Percentiles rank a stretch among this genome's conserved stretches.
Evolutionary conservation across 2,329 filamentous ascomycete genomes (phyloP).

Genomic region (Coniochaeta hoffmannii): DNA sequence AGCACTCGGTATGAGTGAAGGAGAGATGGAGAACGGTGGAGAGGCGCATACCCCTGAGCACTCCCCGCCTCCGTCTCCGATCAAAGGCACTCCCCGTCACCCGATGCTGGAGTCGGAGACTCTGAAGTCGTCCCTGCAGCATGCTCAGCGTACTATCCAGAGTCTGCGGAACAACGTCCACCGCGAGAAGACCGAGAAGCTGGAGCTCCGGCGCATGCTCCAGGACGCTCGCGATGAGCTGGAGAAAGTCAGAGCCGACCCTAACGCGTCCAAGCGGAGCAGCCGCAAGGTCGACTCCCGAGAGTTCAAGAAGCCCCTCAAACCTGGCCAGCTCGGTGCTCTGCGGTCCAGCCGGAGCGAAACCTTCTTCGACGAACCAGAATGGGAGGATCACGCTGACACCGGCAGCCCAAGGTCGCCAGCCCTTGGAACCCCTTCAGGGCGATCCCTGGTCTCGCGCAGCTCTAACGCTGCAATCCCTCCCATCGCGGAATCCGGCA

Average conservation of each 20-base stretch:
- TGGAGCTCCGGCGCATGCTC: slow-evolving; percentile 89
- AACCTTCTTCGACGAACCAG: slow-evolving; percentile 69
- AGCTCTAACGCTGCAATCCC: slow-evolving; percentile 9
- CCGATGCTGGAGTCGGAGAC: slow-evolving; percentile 93
- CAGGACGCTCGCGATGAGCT: slow-evolving; percentile 93
- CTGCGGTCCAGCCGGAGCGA: slow-evolving; percentile 69
- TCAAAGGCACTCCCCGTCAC: slow-evolving; percentile 87
- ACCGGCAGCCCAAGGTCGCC: slow-evolving; percentile 45
- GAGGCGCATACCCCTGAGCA: slow-evolving; percentile 76
- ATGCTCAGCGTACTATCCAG: slow-evolving; percentile 94
- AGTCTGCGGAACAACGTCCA: slow-evolving; percentile 92
- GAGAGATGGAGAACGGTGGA: slow-evolving; percentile 56
- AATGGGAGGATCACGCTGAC: slow-evolving; percentile 80
- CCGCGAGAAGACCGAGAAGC: slow-evolving; percentile 96
- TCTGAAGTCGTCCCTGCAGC: slow-evolving; percentile 84
- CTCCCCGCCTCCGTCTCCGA: slow-evolving; percentile 82
- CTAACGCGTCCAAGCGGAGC: slow-evolving; percentile 44
- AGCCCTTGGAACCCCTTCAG: slow-evolving; percentile 16
- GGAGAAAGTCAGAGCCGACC: slow-evolving; percentile 58
- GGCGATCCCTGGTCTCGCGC: not conserved
- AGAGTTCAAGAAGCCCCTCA: slow-evolving; percentile 67
- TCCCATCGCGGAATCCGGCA: slow-evolving; percentile 20
- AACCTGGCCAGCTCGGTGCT: slow-evolving; percentile 65
- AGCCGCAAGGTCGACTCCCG: slow-evolving; percentile 57
- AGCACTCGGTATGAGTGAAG: slow-evolving; percentile 49